Evolutionary conservation across 75 land plant species (phyloP).

Genomic region (Pinus albicaulis): DNA sequence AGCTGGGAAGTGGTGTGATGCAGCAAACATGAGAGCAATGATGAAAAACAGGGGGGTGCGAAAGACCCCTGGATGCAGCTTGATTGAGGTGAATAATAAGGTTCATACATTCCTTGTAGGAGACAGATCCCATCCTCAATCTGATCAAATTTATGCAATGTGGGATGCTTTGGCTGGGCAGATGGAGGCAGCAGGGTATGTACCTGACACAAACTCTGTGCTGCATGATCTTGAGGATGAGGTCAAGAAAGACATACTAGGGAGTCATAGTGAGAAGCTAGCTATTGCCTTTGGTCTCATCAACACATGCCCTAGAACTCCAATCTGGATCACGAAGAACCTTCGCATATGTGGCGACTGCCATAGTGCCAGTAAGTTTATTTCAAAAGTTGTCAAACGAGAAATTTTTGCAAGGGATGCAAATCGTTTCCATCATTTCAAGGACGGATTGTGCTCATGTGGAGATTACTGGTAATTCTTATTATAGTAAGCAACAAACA

Average conservation of each 20-base stretch:
- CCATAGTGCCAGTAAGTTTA: conserved; percentile 11
- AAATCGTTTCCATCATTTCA: conserved; percentile 19
- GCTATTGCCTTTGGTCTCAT: conserved; percentile 17
- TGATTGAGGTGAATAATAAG: conserved; percentile 56
- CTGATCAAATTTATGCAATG: conserved; percentile 45
- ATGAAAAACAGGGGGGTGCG: conserved; percentile 45
- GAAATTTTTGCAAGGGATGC: conserved; percentile 15
- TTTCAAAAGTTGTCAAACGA: conserved; percentile 9
- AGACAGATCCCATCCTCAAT: conserved; percentile 54
- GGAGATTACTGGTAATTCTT: neutral
- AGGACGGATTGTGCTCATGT: conserved; percentile 23
- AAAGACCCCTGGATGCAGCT: conserved; percentile 73
- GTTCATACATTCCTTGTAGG: conserved; percentile 51
- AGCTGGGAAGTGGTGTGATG: conserved; percentile 51
- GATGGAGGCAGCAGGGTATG: conserved; percentile 44
- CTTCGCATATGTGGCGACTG: conserved; percentile 18
- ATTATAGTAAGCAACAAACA: too few relatives aligned
- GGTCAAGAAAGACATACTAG: neutral
- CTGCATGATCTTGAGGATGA: conserved; percentile 17
- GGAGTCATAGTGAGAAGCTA: conserved; percentile 10
- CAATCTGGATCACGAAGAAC: conserved; percentile 12
- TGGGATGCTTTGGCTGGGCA: conserved; percentile 33
- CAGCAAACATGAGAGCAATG: conserved; percentile 38
- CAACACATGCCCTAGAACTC: conserved; percentile 9
- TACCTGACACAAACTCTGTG: conserved; percentile 13